A percentile compares a stretch with the other conserved stretches of the same genome.
Evolutionary conservation across 352 stramenopile genomes (phyloP).

Genomic region (Pythium pyrilobum): DNA sequence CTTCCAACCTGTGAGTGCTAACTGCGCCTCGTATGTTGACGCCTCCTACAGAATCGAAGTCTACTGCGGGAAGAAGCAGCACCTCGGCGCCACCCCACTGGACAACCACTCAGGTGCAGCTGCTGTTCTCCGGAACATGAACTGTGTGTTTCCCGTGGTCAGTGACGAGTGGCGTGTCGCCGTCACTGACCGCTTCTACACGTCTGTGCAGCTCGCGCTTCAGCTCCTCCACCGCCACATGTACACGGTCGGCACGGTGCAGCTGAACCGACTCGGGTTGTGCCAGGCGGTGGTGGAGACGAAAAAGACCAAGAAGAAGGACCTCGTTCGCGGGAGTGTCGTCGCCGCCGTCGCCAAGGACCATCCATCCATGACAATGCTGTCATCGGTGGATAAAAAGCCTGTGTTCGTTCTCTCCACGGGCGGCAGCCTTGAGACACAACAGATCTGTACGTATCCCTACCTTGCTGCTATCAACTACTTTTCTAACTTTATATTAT

Average conservation of each 20-base stretch:
- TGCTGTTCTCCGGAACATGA: slow-evolving; percentile 10
- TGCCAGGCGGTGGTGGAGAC: background rate
- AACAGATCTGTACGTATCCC: background rate
- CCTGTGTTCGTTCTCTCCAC: background rate
- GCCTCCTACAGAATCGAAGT: slow-evolving; percentile 11
- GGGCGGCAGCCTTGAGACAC: background rate
- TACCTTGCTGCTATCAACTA: background rate
- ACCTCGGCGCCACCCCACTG: background rate
- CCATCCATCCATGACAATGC: background rate
- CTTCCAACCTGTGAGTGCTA: background rate
- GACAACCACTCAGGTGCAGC: background rate
- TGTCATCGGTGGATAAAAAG: background rate
- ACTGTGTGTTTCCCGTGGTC: background rate
- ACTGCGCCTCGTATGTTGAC: background rate
- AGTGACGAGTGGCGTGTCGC: background rate
- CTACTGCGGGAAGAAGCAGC: slow-evolving; percentile 6
- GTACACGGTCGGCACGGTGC: background rate
- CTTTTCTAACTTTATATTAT: background rate
- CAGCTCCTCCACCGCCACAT: background rate
- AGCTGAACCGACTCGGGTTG: background rate
- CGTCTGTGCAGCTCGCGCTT: background rate
- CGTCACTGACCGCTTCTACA: slow-evolving; percentile 1
- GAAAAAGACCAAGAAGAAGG: background rate
- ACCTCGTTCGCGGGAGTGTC: background rate
- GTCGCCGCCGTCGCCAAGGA: background rate